Conservation (phyloP, 208 protist species). For the Paratrypanosoma confusum region DNA sequence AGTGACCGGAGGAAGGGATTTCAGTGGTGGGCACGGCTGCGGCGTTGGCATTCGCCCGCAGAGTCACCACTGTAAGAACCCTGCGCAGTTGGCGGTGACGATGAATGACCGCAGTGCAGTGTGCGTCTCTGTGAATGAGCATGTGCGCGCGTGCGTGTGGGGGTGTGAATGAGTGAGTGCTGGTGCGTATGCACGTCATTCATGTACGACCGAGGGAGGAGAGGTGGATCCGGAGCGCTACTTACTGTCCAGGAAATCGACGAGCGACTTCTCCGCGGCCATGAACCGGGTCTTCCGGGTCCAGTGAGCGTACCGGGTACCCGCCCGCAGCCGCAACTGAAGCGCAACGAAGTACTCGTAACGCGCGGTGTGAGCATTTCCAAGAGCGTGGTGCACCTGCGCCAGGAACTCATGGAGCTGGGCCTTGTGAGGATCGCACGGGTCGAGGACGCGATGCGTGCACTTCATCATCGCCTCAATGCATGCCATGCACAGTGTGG, state of each 20-base stretch:
- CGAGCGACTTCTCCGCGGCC: slow-evolving; percentile 16
- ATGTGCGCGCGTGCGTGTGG: too few relatives aligned
- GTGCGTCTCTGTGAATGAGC: too few relatives aligned
- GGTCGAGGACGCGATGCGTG: slow-evolving; percentile 12
- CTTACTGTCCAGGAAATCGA: slow-evolving; percentile 18
- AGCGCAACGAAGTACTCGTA: slow-evolving; percentile 17
- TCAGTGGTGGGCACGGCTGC: too few relatives aligned
- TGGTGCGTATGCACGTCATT: too few relatives aligned
- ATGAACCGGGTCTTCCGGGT: slow-evolving; percentile 20
- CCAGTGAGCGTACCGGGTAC: slow-evolving; percentile 17
- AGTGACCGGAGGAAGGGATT: too few relatives aligned
- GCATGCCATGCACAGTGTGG: slow-evolving; percentile 9
- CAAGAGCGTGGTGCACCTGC: slow-evolving; percentile 19
- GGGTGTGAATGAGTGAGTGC: too few relatives aligned
- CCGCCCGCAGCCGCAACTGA: slow-evolving; percentile 10
- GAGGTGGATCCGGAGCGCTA: slow-evolving; percentile 1
- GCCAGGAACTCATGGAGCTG: slow-evolving; percentile 22
- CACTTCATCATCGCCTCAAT: slow-evolving; percentile 18
- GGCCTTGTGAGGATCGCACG: slow-evolving; percentile 12
- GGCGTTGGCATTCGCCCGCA: not conserved
- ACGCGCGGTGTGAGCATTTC: slow-evolving; percentile 15
- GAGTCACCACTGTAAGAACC: too few relatives aligned
- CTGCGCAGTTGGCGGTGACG: too few relatives aligned
- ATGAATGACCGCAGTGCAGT: too few relatives aligned
- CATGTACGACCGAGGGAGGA: too few relatives aligned